Evolutionary conservation across 768 basidiomycete species (phyloP).

Genomic region (Thelephora aurantiotincta): DNA sequence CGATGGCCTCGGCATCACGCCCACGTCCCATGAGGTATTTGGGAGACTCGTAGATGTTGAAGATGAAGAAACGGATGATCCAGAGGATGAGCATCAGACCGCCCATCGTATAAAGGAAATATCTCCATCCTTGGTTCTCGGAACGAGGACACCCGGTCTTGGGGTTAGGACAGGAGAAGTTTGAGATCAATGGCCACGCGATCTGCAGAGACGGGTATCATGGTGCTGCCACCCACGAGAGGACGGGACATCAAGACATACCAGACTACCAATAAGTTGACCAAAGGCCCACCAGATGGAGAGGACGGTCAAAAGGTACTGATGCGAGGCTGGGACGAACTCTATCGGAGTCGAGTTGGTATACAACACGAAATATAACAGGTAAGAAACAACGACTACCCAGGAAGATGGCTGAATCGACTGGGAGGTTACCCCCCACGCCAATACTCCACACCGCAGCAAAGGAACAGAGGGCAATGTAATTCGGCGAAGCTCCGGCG

Average conservation of each 20-base stretch:
- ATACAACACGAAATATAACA: not conserved
- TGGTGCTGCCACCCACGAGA: not conserved
- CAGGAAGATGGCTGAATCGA: slow-evolving; percentile 65
- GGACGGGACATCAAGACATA: slow-evolving; percentile 8
- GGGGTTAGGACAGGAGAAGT: slow-evolving; percentile 42
- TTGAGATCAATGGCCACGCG: slow-evolving; percentile 62
- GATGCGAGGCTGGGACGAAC: slow-evolving; percentile 57
- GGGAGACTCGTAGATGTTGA: slow-evolving; percentile 56
- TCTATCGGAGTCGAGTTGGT: slow-evolving; percentile 23
- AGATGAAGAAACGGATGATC: slow-evolving; percentile 48
- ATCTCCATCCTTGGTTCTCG: slow-evolving; percentile 62
- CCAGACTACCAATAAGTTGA: slow-evolving; percentile 45
- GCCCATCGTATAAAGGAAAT: slow-evolving; percentile 61
- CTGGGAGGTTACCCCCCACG: slow-evolving; percentile 61
- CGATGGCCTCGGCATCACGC: slow-evolving; percentile 43
- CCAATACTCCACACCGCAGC: slow-evolving; percentile 49
- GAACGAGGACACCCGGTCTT: slow-evolving; percentile 25
- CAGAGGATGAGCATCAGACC: slow-evolving; percentile 54
- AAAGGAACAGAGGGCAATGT: slow-evolving; percentile 33
- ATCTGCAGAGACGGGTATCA: slow-evolving; percentile 21
- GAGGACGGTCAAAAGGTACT: slow-evolving; percentile 61
- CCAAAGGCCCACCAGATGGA: slow-evolving; percentile 76
- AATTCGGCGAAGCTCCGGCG: slow-evolving; percentile 45
- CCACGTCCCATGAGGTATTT: slow-evolving; percentile 63
- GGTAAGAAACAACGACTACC: slow-evolving; percentile 21